Evolutionary conservation across 2,329 filamentous ascomycete genomes (phyloP).

Genomic region (Aspergillus quadrilineatus): DNA sequence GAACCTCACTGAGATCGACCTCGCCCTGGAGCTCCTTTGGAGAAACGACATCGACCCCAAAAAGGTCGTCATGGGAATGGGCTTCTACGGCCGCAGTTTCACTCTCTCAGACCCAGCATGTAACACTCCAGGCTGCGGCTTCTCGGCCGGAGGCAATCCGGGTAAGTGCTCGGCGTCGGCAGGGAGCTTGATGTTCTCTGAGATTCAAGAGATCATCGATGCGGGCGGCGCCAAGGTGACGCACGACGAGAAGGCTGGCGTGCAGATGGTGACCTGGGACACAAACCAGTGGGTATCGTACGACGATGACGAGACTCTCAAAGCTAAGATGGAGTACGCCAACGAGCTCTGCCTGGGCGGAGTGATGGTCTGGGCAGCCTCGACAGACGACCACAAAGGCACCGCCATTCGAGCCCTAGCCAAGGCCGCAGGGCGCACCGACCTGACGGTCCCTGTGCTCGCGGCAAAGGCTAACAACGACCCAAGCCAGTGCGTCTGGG

Average conservation of each 20-base stretch:
- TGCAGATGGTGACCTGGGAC: slow-evolving; percentile 20
- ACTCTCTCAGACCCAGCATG: slow-evolving; percentile 7
- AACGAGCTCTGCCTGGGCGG: slow-evolving; percentile 16
- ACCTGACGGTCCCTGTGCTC: neutral
- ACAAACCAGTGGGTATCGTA: slow-evolving; percentile 29
- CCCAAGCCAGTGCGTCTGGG: neutral
- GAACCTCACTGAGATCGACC: slow-evolving; percentile 18
- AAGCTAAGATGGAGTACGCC: slow-evolving; percentile 38
- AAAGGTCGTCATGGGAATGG: slow-evolving; percentile 16
- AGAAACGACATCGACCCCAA: slow-evolving; percentile 5
- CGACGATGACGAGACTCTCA: slow-evolving; percentile 39
- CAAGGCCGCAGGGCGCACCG: neutral
- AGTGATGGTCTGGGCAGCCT: slow-evolving; percentile 8
- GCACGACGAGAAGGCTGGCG: slow-evolving; percentile 21
- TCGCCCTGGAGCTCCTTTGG: slow-evolving; percentile 17
- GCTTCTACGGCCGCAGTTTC: slow-evolving; percentile 16
- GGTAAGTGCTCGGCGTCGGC: slow-evolving; percentile 23
- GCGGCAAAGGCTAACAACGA: neutral
- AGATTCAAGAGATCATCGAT: slow-evolving; percentile 27
- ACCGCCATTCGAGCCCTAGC: slow-evolving; percentile 4
- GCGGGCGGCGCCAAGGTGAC: slow-evolving; percentile 18
- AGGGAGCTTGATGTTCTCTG: slow-evolving; percentile 25
- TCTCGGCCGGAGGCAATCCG: slow-evolving; percentile 17
- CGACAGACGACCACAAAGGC: neutral
- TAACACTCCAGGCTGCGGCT: slow-evolving; percentile 14